phyloP scores from a whole-genome alignment of 805 yeast genomes.

The Komagataella pastoris region DNA sequence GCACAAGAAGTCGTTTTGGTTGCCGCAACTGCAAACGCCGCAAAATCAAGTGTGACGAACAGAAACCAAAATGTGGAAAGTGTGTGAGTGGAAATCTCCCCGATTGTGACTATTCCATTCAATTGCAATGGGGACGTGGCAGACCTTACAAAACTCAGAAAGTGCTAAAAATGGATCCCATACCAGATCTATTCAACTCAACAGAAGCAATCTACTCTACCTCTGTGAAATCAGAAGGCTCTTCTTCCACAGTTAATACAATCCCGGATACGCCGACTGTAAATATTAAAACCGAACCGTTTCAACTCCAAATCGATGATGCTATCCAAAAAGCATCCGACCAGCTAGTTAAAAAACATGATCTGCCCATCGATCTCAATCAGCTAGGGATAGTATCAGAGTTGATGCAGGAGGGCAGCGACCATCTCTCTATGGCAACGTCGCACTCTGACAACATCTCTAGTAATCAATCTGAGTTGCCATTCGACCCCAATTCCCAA shows the following conservation, averaged over 20 bases:
- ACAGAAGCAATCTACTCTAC: neutral
- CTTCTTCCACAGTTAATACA: neutral
- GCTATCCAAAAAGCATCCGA: neutral
- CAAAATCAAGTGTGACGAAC: conserved; percentile 61
- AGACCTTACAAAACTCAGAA: conserved; percentile 39
- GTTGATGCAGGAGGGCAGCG: neutral
- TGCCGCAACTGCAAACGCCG: conserved; percentile 49
- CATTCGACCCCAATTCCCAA: neutral
- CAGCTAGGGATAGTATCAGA: neutral
- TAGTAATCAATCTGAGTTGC: neutral
- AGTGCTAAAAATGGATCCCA: conserved; percentile 17
- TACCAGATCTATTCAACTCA: neutral
- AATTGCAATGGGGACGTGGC: conserved; percentile 58
- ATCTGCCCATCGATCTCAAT: neutral
- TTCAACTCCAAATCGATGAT: neutral
- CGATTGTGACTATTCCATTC: conserved; percentile 50
- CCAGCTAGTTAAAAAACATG: neutral
- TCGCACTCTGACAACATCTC: neutral
- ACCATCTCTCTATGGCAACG: neutral
- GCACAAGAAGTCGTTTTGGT: conserved; percentile 39
- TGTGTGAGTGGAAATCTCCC: conserved; percentile 30
- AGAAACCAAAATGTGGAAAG: conserved; percentile 44
- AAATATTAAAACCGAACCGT: neutral
- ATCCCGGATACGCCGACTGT: neutral
- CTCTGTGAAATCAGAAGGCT: neutral